Conservation (phyloP, 2,329 filamentous ascomycete species). For the Taxawa tesnikishii region DNA sequence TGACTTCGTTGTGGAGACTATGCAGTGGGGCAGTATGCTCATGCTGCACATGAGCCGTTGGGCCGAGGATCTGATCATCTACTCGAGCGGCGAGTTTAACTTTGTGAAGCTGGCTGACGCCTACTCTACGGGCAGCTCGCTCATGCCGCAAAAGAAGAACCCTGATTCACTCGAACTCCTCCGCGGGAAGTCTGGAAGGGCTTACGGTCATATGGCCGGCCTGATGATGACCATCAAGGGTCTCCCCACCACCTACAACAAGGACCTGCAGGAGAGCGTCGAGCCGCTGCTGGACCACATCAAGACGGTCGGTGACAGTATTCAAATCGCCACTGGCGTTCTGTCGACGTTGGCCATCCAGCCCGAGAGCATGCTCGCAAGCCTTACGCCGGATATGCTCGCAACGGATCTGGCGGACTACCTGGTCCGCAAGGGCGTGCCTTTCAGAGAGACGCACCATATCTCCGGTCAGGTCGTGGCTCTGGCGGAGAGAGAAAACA, state of each 20-base stretch:
- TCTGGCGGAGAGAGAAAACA: conserved; percentile 51
- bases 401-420: conserved; percentile 59
- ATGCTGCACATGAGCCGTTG: conserved; percentile 72
- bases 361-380: conserved; percentile 65
- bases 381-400: conserved; percentile 73
- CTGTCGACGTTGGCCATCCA: conserved; percentile 58
- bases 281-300: conserved; percentile 78
- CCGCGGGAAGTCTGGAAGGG: conserved; percentile 63
- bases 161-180: conserved; percentile 62
- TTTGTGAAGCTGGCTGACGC: conserved; percentile 67
- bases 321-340: conserved; percentile 73
- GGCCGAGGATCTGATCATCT: conserved; percentile 79
- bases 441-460: conserved; percentile 71
- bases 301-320: conserved; percentile 68
- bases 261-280: conserved; percentile 79
- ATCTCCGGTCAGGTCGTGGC: conserved; percentile 63
- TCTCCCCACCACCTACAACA: conserved; percentile 76
- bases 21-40: conserved; percentile 68
- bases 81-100: conserved; percentile 62
- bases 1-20: conserved; percentile 70
- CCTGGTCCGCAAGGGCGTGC: conserved; percentile 53
- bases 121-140: conserved; percentile 62
- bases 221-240: conserved; percentile 67
- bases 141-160: conserved; percentile 84
- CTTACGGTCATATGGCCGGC: conserved; percentile 72